phyloP scores from a whole-genome alignment of 805 yeast genomes.

The Komagataella pseudopastoris region DNA sequence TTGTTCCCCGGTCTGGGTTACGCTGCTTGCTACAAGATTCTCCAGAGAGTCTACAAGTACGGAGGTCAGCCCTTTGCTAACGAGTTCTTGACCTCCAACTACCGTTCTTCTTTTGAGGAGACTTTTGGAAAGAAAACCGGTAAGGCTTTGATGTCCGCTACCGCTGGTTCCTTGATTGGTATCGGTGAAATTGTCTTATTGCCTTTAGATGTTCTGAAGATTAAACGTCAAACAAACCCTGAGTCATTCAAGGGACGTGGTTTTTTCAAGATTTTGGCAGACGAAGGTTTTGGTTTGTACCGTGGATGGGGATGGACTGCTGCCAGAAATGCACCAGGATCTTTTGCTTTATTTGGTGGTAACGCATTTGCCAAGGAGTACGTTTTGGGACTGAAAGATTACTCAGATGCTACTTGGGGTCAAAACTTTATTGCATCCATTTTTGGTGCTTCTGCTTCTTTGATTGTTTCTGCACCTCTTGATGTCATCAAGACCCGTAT shows the following conservation, averaged over 20 bases:
- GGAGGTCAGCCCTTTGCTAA: constrained; percentile 99
- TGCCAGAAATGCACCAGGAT: constrained; percentile 99
- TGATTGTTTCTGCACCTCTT: constrained; percentile 93
- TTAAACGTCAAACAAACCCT: constrained; percentile 99
- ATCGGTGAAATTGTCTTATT: constrained; percentile 88
- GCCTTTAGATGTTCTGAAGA: constrained; percentile 93
- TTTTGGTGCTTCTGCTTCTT: constrained; percentile 92
- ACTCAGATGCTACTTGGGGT: constrained; percentile 83
- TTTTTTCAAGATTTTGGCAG: constrained; percentile 67
- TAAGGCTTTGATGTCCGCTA: constrained; percentile 91
- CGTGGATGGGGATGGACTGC: constrained; percentile 99
- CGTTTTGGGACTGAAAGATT: constrained; percentile 74
- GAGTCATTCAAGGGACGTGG: constrained; percentile 99
- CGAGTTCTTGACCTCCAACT: constrained; percentile 73
- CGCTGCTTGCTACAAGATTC: constrained; percentile 92
- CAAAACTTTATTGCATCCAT: constrained; percentile 94
- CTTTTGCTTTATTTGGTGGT: constrained; percentile 96
- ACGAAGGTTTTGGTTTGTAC: constrained; percentile 89
- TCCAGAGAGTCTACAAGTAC: constrained; percentile 96
- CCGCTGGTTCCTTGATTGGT: constrained; percentile 95
- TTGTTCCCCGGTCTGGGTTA: constrained; percentile 97
- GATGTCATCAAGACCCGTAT: constrained; percentile 98
- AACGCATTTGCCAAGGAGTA: constrained; percentile 98
- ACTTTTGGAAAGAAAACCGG: constrained; percentile 89
- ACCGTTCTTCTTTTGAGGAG: constrained; percentile 54